Conservation (phyloP, 371 early-diverging fungal species). For the Coemansia sp. region DNA sequence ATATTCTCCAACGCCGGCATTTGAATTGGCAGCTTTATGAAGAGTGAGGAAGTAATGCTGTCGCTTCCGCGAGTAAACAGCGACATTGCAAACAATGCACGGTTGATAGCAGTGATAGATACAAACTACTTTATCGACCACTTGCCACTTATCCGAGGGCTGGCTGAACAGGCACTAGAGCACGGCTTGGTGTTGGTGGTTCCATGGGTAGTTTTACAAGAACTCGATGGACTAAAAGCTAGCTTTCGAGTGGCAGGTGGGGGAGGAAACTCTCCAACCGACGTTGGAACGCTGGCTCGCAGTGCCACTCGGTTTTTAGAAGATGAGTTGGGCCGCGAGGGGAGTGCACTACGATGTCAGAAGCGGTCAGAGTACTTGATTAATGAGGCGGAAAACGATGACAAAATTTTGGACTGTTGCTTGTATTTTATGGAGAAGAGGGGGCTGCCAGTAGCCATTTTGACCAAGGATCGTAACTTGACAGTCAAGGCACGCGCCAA, state of each 20-base stretch:
- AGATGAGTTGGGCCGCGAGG: slow-evolving; percentile 8
- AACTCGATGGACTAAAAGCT: slow-evolving; percentile 35
- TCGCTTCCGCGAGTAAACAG: background rate
- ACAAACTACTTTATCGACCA: slow-evolving; percentile 41
- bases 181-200: slow-evolving; percentile 21
- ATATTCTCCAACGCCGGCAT: background rate
- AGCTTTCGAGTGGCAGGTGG: background rate
- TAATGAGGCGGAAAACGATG: slow-evolving; percentile 24
- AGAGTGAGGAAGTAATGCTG: background rate
- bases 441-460: slow-evolving; percentile 26
- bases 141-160: slow-evolving; percentile 15
- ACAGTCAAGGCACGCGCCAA: slow-evolving; percentile 35
- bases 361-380: slow-evolving; percentile 34
- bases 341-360: slow-evolving; percentile 33
- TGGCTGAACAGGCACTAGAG: slow-evolving; percentile 3
- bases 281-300: slow-evolving; percentile 18
- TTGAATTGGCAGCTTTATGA: background rate
- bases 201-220: slow-evolving; percentile 39
- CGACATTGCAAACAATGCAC: slow-evolving; percentile 10
- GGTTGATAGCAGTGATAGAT: slow-evolving; percentile 34
- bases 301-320: slow-evolving; percentile 33
- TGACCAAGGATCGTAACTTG: slow-evolving; percentile 35
- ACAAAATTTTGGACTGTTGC: slow-evolving; percentile 44
- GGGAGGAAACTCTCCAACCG: background rate
- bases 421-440: slow-evolving; percentile 28